These are phyloP conservation scores for Coemansia sp. DNA, from an alignment of 192 early-diverging fungal species.

Conservation along the genomic window DNA sequence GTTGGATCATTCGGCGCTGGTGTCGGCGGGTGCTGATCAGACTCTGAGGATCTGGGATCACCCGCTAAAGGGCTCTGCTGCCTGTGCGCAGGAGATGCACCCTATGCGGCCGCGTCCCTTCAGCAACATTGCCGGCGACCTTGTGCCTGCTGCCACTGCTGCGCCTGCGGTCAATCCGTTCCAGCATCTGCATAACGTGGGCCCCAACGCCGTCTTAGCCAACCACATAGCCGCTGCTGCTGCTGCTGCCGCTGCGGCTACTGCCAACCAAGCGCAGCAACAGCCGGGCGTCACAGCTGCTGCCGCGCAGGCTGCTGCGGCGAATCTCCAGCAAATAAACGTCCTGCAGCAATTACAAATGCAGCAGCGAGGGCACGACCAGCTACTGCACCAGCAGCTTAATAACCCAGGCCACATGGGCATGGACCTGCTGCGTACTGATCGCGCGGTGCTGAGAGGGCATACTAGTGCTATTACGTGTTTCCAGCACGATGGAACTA, in stretches of 20 bases:
- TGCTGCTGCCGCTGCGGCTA: slow-evolving; percentile 24
- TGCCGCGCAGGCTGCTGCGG: slow-evolving; percentile 21
- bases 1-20: slow-evolving; percentile 80
- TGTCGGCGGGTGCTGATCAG: slow-evolving; percentile 95
- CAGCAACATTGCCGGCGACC: slow-evolving; percentile 48
- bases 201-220: slow-evolving; percentile 17
- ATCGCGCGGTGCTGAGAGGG: slow-evolving; percentile 70
- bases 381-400: slow-evolving; percentile 42
- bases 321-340: slow-evolving; percentile 46
- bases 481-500: slow-evolving; percentile 94
- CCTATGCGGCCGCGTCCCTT: slow-evolving; percentile 32
- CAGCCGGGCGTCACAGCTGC: slow-evolving; percentile 20
- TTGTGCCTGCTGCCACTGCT: slow-evolving; percentile 12
- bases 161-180: neutral
- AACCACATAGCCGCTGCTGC: slow-evolving; percentile 28
- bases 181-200: neutral
- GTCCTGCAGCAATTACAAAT: slow-evolving; percentile 50
- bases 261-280: slow-evolving; percentile 41
- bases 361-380: slow-evolving; percentile 55
- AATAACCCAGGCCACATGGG: neutral
- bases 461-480: slow-evolving; percentile 87
- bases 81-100: neutral
- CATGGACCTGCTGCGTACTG: slow-evolving; percentile 56
- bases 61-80: slow-evolving; percentile 42
- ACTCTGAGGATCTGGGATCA: slow-evolving; percentile 93